A percentile compares a stretch with the other conserved stretches of the same genome.
Conservation (phyloP, 768 basidiomycete species). For the Calocera cornea region DNA sequence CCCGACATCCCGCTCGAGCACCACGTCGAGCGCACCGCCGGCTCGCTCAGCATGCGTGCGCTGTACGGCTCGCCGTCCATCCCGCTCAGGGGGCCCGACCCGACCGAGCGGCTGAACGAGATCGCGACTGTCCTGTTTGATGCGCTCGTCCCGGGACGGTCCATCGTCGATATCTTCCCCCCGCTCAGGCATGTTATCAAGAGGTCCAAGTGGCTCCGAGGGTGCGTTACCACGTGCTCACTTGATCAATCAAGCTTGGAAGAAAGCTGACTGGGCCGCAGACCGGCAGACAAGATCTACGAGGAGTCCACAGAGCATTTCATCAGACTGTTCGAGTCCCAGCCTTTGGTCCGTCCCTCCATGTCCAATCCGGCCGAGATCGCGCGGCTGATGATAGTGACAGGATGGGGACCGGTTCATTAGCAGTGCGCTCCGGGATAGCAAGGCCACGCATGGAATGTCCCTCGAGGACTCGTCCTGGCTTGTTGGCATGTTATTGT, state of each 20-base stretch:
- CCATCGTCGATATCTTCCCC: not conserved
- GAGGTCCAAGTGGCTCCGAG: not conserved
- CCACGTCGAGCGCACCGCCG: not conserved
- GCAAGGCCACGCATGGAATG: not conserved
- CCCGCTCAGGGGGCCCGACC: not conserved
- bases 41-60: not conserved
- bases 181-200: not conserved
- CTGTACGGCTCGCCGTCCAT: not conserved
- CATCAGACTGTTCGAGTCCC: not conserved
- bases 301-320: not conserved
- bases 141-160: not conserved
- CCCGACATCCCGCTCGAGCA: not conserved
- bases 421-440: not conserved
- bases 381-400: not conserved
- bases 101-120: not conserved
- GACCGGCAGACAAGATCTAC: not conserved
- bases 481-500: not conserved
- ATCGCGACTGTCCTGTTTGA: not conserved
- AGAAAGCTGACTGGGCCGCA: too few relatives aligned
- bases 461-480: not conserved
- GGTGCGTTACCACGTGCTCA: not conserved
- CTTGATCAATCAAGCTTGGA: not conserved
- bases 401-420: not conserved
- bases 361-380: too few relatives aligned
- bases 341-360: not conserved